phyloP scores from a whole-genome alignment of 345 rosid species.

The Eucalyptus shirleyi region DNA sequence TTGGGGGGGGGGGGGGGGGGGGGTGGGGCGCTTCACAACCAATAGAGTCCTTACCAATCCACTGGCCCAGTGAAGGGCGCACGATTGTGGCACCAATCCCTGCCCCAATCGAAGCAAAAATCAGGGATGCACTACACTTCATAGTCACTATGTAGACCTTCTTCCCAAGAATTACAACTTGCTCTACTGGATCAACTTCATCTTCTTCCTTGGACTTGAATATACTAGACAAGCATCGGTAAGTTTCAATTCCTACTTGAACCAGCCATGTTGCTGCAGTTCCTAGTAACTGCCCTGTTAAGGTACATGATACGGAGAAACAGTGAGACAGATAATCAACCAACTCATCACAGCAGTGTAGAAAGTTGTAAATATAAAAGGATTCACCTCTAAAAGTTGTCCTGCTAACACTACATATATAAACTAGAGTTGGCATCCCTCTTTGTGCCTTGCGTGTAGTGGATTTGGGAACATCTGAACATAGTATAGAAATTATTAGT shows the following conservation, averaged over 20 bases:
- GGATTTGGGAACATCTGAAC: slow-evolving; percentile 73
- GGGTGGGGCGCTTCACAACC: neutral
- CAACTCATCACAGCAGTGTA: neutral
- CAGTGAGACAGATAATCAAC: neutral
- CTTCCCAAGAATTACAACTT: slow-evolving; percentile 59
- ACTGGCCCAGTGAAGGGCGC: slow-evolving; percentile 82
- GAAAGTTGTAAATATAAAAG: neutral
- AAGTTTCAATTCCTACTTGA: slow-evolving; percentile 78
- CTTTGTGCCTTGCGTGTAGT: slow-evolving; percentile 74
- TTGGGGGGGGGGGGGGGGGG: no score
- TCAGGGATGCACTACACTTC: slow-evolving; percentile 64
- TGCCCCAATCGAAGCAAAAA: slow-evolving; percentile 89
- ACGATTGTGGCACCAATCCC: slow-evolving; percentile 66
- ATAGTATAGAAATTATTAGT: neutral
- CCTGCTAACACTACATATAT: slow-evolving; percentile 58
- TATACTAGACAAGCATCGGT: slow-evolving; percentile 30
- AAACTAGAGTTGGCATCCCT: slow-evolving; percentile 55
- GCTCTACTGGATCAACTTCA: slow-evolving; percentile 18
- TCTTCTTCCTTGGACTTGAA: slow-evolving; percentile 27
- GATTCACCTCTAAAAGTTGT: slow-evolving; percentile 81
- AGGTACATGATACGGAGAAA: neutral
- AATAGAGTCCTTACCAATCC: slow-evolving; percentile 64
- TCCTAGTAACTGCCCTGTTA: slow-evolving; percentile 74
- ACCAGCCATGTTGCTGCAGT: slow-evolving; percentile 81
- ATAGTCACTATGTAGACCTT: slow-evolving; percentile 54